A percentile compares a stretch with the other conserved stretches of the same genome.
These are phyloP conservation scores for Talaromyces verruculosus DNA, from an alignment of 2,329 filamentous ascomycete genomes.

Conservation along the genomic window DNA sequence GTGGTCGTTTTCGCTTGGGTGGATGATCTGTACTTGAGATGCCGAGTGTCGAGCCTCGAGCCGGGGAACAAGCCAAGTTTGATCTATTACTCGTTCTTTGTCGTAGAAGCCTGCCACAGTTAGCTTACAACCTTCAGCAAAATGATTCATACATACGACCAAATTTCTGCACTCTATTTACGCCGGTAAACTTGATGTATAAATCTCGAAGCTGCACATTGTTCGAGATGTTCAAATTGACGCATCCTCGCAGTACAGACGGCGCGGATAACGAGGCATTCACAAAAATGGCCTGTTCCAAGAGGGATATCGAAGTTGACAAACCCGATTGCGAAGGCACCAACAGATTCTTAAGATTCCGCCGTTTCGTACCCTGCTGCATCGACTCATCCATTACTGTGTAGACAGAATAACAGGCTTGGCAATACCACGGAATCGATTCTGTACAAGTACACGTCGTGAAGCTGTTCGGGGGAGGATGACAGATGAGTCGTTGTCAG, in stretches of 20 bases:
- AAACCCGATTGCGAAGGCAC: background rate
- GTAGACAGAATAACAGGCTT: background rate
- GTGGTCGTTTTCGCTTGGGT: background rate
- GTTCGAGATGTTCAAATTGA: conserved; percentile 13
- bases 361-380: background rate
- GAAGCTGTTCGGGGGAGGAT: background rate
- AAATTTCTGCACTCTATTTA: conserved; percentile 15
- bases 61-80: conserved; percentile 7
- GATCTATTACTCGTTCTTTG: conserved; percentile 13
- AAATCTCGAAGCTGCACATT: conserved; percentile 16
- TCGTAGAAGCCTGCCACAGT: conserved; percentile 4
- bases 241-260: conserved; percentile 17
- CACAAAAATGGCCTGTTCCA: conserved; percentile 20
- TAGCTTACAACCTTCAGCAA: background rate
- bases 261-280: conserved; percentile 7
- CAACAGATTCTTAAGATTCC: background rate
- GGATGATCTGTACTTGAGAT: background rate
- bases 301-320: background rate
- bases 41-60: background rate
- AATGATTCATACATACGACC: background rate
- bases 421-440: background rate
- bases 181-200: conserved; percentile 8
- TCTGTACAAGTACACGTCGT: background rate
- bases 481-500: background rate
- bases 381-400: background rate